Evolutionary conservation across 305 asterid species (phyloP).

Genomic region (Plantago rigida): DNA sequence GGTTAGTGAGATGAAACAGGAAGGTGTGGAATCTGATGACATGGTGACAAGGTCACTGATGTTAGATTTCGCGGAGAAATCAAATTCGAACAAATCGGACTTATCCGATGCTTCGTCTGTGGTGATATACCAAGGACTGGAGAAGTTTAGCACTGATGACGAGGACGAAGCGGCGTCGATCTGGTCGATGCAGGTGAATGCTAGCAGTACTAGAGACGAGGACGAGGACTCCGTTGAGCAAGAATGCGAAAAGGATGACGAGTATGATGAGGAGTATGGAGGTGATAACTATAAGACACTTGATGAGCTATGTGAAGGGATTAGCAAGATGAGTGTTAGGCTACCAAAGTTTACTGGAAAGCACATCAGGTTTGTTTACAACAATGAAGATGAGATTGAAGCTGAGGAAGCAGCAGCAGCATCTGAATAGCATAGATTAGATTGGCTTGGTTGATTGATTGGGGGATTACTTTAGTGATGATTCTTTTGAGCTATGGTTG

Average conservation of each 20-base stretch:
- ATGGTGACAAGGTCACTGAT: constrained; percentile 63
- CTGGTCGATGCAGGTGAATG: constrained; percentile 79
- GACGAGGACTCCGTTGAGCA: constrained; percentile 23
- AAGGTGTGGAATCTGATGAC: constrained; percentile 31
- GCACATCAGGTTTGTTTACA: constrained; percentile 55
- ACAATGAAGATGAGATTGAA: constrained; percentile 59
- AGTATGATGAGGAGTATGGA: constrained; percentile 15
- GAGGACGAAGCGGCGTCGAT: constrained; percentile 48
- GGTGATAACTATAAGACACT: constrained; percentile 26
- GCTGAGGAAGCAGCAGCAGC: constrained; percentile 34
- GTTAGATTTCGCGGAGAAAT: constrained; percentile 64
- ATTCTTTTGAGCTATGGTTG: constrained; percentile 12
- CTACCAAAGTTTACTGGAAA: constrained; percentile 41
- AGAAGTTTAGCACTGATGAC: background rate
- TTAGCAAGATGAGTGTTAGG: constrained; percentile 50
- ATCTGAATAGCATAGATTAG: background rate
- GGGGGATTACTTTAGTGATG: no score
- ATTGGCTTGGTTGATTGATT: no score
- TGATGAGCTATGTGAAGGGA: constrained; percentile 63
- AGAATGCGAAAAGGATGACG: constrained; percentile 2
- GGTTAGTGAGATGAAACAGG: constrained; percentile 31
- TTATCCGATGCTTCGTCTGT: constrained; percentile 40
- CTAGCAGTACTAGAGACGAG: constrained; percentile 45
- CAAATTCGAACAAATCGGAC: constrained; percentile 32
- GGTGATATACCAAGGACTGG: constrained; percentile 32